Conservation (phyloP, 805 yeast genomes). For the Saccharomycopsis fermentans region DNA sequence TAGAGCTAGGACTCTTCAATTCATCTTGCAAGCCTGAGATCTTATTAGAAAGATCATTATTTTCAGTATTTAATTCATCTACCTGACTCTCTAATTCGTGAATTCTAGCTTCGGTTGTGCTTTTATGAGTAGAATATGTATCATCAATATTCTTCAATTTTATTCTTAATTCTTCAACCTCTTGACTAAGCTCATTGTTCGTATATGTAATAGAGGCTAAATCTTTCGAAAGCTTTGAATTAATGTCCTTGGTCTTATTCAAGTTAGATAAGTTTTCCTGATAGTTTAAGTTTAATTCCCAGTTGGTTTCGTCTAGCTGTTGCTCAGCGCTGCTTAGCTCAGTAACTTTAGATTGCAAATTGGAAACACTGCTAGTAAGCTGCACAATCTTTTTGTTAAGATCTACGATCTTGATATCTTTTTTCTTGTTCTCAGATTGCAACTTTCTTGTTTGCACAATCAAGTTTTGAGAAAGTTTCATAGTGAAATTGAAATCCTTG, state of each 20-base stretch:
- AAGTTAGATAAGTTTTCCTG: constrained; percentile 28
- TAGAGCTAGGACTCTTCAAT: background rate
- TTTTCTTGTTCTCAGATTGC: constrained; percentile 49
- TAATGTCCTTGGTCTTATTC: constrained; percentile 32
- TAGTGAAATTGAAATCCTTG: constrained; percentile 61
- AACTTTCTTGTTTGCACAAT: constrained; percentile 61
- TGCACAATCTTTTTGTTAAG: constrained; percentile 7
- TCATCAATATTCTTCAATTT: constrained; percentile 32
- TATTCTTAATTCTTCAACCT: constrained; percentile 38
- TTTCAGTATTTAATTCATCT: constrained; percentile 57
- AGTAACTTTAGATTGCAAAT: constrained; percentile 17
- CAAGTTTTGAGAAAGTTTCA: constrained; percentile 64
- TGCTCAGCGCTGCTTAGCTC: constrained; percentile 31
- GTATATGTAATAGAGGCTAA: constrained; percentile 31
- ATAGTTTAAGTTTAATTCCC: constrained; percentile 52
- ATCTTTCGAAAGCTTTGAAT: constrained; percentile 31
- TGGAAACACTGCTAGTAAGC: constrained; percentile 9
- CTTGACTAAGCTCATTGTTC: constrained; percentile 31
- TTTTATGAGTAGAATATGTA: constrained; percentile 30
- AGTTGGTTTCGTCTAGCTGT: constrained; percentile 45
- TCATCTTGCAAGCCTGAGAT: constrained; percentile 17
- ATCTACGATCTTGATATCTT: constrained; percentile 19
- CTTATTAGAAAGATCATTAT: constrained; percentile 44
- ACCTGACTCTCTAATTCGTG: constrained; percentile 41
- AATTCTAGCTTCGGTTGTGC: constrained; percentile 32